Percentiles rank a stretch among this genome's conserved stretches.
Evolutionary conservation across 2,329 filamentous ascomycete species (phyloP).

Genomic region (Plectosphaerella sp.): DNA sequence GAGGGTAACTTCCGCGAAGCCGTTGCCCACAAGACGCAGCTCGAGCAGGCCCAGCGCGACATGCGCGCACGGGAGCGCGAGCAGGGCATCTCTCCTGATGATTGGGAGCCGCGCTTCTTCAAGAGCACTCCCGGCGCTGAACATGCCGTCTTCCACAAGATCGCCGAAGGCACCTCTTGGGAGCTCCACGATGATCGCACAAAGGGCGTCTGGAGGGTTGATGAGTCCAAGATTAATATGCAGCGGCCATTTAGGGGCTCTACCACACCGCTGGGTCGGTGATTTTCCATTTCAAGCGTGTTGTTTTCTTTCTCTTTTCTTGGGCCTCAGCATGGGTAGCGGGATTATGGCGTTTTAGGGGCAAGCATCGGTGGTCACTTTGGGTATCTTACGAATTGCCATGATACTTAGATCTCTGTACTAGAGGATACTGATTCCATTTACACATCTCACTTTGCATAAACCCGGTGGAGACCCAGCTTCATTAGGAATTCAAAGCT

Average conservation of each 20-base stretch:
- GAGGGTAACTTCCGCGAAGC: conserved; percentile 71
- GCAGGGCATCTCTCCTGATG: conserved; percentile 19
- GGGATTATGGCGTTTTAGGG: too few species aligned
- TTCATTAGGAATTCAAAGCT: too few species aligned
- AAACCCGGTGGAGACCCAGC: too few species aligned
- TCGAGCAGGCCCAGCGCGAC: conserved; percentile 77
- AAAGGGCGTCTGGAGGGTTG: conserved; percentile 32
- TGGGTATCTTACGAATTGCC: too few species aligned
- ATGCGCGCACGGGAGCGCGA: conserved; percentile 65
- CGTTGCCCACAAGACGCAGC: conserved; percentile 67
- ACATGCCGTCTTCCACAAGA: conserved; percentile 23
- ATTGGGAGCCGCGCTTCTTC: conserved; percentile 37
- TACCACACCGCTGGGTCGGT: conserved; percentile 23
- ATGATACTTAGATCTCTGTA: too few species aligned
- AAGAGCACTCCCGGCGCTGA: conserved; percentile 16
- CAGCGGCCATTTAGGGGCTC: conserved; percentile 26
- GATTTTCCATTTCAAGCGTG: too few species aligned
- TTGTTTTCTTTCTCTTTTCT: too few species aligned
- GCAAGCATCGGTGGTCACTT: too few species aligned
- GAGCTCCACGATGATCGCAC: conserved; percentile 26
- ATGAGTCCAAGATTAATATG: conserved; percentile 15
- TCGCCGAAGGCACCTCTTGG: conserved; percentile 22
- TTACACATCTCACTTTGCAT: too few species aligned
- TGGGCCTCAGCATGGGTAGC: too few species aligned
- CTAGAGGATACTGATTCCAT: conserved; percentile 1